A percentile compares a stretch with the other conserved stretches of the same genome.
Conservation (phyloP, 306 rosid genomes). For the barrel medic (Medicago truncatula) region MtrunA17r5.0-ANR NC_053045.1:52516001-52516500, state of each 20-base stretch:
- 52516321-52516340: not conserved
- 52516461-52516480: too few species aligned
- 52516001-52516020: too few species aligned
- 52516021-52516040: too few species aligned
- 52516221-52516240: not conserved
- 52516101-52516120: not conserved
- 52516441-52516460: too few species aligned
- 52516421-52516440: too few species aligned
- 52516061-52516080: too few species aligned
- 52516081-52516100: too few species aligned
- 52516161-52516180: not conserved
- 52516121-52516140: not conserved
- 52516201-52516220: not conserved
- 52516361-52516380: not conserved
- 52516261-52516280: not conserved
- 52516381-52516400: too few species aligned
- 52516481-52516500: too few species aligned
- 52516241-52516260: conserved; percentile 5
- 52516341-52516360: not conserved
- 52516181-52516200: not conserved
- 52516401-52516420: too few species aligned
- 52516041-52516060: too few species aligned
- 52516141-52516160: not conserved
- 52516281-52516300: not conserved
- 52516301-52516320: conserved; percentile 25